Conservation (phyloP, 345 rosid genomes). For the Aegle marmelos region DNA sequence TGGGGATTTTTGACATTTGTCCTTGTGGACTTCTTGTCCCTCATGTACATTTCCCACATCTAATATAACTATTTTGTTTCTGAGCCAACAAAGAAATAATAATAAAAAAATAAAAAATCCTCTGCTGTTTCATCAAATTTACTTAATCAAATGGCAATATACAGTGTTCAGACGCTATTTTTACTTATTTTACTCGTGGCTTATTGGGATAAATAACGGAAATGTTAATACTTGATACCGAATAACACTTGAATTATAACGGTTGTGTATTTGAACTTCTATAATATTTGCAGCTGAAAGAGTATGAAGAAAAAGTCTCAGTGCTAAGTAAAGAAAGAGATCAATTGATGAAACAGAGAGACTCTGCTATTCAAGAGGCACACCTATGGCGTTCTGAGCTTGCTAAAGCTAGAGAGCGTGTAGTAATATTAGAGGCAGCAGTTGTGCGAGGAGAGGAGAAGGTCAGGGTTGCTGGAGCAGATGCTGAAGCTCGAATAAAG, state of each 20-base stretch:
- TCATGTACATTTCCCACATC: no score
- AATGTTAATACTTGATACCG: background rate
- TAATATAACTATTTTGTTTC: no score
- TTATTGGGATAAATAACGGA: background rate
- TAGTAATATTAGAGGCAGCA: constrained; percentile 86
- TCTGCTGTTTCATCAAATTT: background rate
- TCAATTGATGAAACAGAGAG: constrained; percentile 73
- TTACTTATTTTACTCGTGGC: background rate
- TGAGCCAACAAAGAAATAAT: no score
- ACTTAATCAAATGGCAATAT: background rate
- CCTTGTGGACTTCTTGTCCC: no score
- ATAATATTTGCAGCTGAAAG: constrained; percentile 58
- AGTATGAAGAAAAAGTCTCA: constrained; percentile 58
- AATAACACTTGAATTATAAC: background rate
- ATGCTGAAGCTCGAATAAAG: constrained; percentile 71
- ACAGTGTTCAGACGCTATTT: constrained; percentile 13
- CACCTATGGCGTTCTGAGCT: constrained; percentile 97
- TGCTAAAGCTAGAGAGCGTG: constrained; percentile 94
- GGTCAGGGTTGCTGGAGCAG: constrained; percentile 77
- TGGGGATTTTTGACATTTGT: no score
- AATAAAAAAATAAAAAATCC: background rate
- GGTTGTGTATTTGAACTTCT: constrained; percentile 1
- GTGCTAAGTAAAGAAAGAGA: constrained; percentile 69
- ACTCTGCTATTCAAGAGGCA: constrained; percentile 82
- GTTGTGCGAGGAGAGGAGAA: constrained; percentile 91